Evolutionary conservation across 768 basidiomycete genomes (phyloP).

Genomic region (Lactarius pseudohatsudake): DNA sequence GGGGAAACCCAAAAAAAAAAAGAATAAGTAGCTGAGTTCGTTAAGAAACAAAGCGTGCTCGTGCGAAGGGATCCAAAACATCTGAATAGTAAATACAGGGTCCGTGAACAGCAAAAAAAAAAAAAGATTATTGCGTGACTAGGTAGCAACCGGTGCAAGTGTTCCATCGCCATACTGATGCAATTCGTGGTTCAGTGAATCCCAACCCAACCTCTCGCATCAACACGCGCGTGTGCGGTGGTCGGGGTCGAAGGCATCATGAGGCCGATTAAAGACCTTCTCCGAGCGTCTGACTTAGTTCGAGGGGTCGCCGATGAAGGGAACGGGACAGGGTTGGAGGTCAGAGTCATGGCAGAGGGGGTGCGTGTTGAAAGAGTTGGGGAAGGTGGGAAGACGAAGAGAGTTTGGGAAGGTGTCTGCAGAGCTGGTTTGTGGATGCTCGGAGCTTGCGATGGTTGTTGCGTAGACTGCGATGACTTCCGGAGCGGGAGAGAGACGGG

Average conservation of each 20-base stretch:
- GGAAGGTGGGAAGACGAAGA: slow-evolving; percentile 86
- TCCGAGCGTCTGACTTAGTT: slow-evolving; percentile 62
- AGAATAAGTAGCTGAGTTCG: slow-evolving; percentile 28
- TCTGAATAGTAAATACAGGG: slow-evolving; percentile 1
- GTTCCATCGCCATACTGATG: slow-evolving; percentile 1
- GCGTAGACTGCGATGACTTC: slow-evolving; percentile 29
- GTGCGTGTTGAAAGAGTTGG: slow-evolving; percentile 57
- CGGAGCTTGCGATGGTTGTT: slow-evolving; percentile 30
- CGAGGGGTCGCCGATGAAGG: slow-evolving; percentile 64
- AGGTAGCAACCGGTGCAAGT: slow-evolving; percentile 1
- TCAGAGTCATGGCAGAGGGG: slow-evolving; percentile 81
- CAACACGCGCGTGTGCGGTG: slow-evolving; percentile 79
- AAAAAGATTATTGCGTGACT: not conserved
- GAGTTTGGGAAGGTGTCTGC: slow-evolving; percentile 72
- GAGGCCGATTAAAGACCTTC: slow-evolving; percentile 72
- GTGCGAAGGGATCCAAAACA: not conserved
- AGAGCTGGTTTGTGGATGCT: slow-evolving; percentile 30
- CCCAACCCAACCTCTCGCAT: slow-evolving; percentile 78
- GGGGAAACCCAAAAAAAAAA: slow-evolving; percentile 5
- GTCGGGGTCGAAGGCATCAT: slow-evolving; percentile 71
- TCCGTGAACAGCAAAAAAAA: slow-evolving; percentile 6
- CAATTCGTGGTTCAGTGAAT: slow-evolving; percentile 37
- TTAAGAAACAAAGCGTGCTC: slow-evolving; percentile 14
- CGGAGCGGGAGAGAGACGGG: slow-evolving; percentile 59
- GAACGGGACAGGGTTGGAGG: slow-evolving; percentile 60